Base-by-base conservation (phyloP, 768 basidiomycete species). In the Cystofilobasidium bisporidii region DNA sequence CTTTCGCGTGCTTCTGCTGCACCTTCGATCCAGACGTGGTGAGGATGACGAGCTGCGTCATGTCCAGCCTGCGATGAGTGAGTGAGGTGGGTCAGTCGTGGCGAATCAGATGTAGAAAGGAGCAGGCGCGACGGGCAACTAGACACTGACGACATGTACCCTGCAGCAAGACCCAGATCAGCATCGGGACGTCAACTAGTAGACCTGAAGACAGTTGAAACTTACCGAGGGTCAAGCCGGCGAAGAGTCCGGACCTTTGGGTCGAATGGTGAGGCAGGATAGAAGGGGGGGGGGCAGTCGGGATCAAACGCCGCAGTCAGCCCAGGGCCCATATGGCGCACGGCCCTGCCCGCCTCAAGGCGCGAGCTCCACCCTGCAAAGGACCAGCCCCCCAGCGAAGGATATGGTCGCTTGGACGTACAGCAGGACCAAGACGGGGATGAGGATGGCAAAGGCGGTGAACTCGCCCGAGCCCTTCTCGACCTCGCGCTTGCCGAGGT, bases 1-100 rank as follows among this genome's bases (percentile, higher is more conserved):
- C 86, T 72, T 83, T 83, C 11, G 91, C 91, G 70, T 89, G 87
- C 67, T 80, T 80, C 73, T 86, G 84, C 76, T 94, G 91, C 72
- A 84, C 81, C 30, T 86, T 82, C 28, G 87, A 88, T 20, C 91
- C 91, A 64, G 87, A 87, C 69, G 90, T 86, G 71, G 86, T 85
- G 26, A 94, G 78, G 3, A 94, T 91, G 74, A 87, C 86, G 50
- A 94, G 83, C 81, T 92, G 90, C 47, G 91, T 92, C 77, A 88
- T 88, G 77, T 94, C 91, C 76, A 93, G 82, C 72, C 48, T 50
- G 22, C 6, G 48, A 24, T 8, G 15, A 20, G n/a, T n/a, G n/a
- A n/a, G n/a, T 17, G 48, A 3, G 22, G 10, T 50, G 26, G 48
- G 48, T 17, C 10, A 50, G 48, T 15, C 48, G n/a, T n/a, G n/a